Base-by-base conservation (phyloP, 805 yeast genomes). In the Candida silvatica region DNA sequence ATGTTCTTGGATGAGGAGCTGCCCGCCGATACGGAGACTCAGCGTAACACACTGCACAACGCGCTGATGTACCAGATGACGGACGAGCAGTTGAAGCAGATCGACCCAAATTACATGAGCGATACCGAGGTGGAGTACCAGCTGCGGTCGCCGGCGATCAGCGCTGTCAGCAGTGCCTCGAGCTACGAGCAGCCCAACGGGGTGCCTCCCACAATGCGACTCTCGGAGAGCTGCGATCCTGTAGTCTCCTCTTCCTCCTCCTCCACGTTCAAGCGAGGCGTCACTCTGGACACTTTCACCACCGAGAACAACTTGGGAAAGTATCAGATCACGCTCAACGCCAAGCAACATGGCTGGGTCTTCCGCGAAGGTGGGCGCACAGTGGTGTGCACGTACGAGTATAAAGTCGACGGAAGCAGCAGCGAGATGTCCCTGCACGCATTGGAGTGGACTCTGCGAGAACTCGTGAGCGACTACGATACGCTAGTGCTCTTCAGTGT, bases 401-500 rank as follows among this genome's bases (percentile, higher is more conserved):
- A 33, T 1, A 57, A 61, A 16, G 24, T 22, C 12, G 24, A 22
- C 12, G 59, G 61, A 38, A 14, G n/a, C 29, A 7, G 12, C 6
- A n/a, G n/a, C n/a, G 60, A 56, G 24, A 59, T 62, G 37, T 63
- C 72, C 12, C 54, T 60, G n/a, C 48, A 50, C 9, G 71, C 71
- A 4, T 42, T 69, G 18, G 60, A 54, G 31, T 69, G 74, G 73
- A 52, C 67, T 2, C 41, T 69, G 4, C 66, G 62, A 27, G 64
- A 67, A 37, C 50, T 69, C 37, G 50, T 62, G 14, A 56, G 51
- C 17, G 70, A 69, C 37, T 67, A 68, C 16, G 74, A 69, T 41
- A 69, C 66, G 16, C 44, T 69, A 5, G 64, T 69, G 2, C 62
- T 69, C 26, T 43, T 69, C 15, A 51, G 67, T 20, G 74, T 65